Evolutionary conservation across 306 rosid genomes (phyloP).

Genomic region (Dryas drummondii): DNA sequence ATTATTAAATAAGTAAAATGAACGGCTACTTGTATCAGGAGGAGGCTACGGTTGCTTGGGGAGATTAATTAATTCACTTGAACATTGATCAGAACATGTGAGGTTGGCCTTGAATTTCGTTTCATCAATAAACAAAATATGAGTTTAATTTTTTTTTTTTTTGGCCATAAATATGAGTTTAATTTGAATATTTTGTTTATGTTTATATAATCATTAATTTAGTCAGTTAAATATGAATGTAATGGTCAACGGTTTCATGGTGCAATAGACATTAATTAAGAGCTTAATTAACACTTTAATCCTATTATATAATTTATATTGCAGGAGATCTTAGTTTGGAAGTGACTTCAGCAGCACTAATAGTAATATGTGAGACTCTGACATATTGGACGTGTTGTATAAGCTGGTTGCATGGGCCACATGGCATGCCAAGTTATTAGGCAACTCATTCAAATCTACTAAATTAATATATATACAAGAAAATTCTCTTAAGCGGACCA

Average conservation of each 20-base stretch:
- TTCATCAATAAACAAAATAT: neutral
- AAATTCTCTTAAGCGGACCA: no score
- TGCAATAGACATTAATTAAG: neutral
- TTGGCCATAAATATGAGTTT: no score
- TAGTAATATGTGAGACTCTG: constrained; percentile 22
- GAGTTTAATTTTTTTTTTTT: neutral
- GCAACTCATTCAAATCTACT: neutral
- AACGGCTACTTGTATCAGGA: constrained; percentile 11
- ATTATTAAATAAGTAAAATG: neutral
- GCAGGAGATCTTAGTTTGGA: constrained; percentile 37
- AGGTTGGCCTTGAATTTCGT: constrained; percentile 39
- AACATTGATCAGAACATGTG: constrained; percentile 39
- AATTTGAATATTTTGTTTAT: neutral
- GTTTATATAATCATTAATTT: constrained; percentile 17
- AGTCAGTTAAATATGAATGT: constrained; percentile 21
- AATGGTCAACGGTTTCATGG: constrained; percentile 41
- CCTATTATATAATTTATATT: neutral
- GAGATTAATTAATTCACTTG: neutral
- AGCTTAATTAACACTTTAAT: neutral
- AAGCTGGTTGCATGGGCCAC: constrained; percentile 31
- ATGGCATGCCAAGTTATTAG: constrained; percentile 15
- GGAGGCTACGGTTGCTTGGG: neutral
- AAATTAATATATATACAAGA: no score
- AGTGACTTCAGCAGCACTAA: constrained; percentile 47
- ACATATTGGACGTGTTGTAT: constrained; percentile 11